A percentile compares a stretch with the other conserved stretches of the same genome.
phyloP scores from a whole-genome alignment of 371 early-diverging fungal genomes.

The Umbelopsis sp. region DNA sequence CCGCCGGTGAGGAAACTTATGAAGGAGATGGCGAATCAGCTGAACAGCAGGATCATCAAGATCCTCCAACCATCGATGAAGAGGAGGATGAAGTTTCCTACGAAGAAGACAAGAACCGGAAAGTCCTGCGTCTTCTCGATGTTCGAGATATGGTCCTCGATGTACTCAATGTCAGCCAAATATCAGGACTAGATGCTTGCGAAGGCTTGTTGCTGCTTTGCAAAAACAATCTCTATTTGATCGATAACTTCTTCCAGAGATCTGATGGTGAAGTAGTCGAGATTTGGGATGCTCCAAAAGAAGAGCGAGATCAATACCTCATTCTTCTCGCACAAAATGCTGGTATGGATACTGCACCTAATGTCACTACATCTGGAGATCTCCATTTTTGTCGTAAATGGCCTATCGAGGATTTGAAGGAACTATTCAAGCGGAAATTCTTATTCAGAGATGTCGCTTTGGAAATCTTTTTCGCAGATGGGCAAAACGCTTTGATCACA shows the following conservation, averaged over 20 bases:
- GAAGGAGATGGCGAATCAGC: constrained; percentile 26
- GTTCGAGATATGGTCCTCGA: constrained; percentile 74
- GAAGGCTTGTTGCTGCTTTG: constrained; percentile 76
- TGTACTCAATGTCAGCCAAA: constrained; percentile 74
- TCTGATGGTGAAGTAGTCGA: constrained; percentile 78
- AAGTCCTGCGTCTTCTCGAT: constrained; percentile 73
- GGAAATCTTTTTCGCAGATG: constrained; percentile 80
- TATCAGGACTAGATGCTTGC: constrained; percentile 73
- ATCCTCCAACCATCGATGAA: constrained; percentile 25
- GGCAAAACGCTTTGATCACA: constrained; percentile 74
- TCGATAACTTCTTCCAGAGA: constrained; percentile 77
- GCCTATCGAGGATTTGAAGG: constrained; percentile 63
- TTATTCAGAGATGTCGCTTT: constrained; percentile 76
- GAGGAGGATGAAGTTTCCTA: constrained; percentile 53
- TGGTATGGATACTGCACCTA: constrained; percentile 54
- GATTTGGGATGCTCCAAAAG: constrained; percentile 70
- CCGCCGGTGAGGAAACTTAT: not conserved
- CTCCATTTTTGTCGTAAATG: constrained; percentile 66
- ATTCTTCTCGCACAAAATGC: constrained; percentile 64
- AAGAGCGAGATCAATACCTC: constrained; percentile 73
- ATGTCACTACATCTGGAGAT: constrained; percentile 50
- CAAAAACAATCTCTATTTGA: constrained; percentile 74
- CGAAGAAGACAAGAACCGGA: constrained; percentile 76
- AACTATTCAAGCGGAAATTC: constrained; percentile 75
- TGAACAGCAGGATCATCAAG: constrained; percentile 22